Conservation (phyloP, 495 filamentous ascomycete species). For the Jackrogersella minutella region DNA sequence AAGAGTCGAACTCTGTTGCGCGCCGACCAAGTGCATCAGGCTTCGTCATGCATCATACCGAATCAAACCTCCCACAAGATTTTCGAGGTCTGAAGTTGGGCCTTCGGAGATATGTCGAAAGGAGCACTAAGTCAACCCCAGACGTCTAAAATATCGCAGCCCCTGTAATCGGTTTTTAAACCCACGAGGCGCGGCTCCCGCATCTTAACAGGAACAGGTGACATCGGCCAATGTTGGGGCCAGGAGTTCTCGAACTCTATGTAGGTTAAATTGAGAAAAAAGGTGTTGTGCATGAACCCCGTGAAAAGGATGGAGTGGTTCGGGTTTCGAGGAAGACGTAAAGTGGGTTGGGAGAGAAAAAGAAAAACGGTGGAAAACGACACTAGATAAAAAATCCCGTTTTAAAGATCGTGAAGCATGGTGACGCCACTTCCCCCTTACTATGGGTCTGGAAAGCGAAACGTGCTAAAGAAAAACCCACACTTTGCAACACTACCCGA, state of each 20-base stretch:
- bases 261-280: not conserved
- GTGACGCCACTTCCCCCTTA: slow-evolving; percentile 17
- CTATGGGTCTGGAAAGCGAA: not conserved
- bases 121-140: not conserved
- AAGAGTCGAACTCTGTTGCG: not conserved
- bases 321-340: not conserved
- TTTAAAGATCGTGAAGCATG: slow-evolving; percentile 31
- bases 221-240: slow-evolving; percentile 19
- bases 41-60: not conserved
- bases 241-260: not conserved
- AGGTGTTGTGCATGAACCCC: slow-evolving; percentile 29
- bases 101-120: not conserved
- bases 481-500: not conserved
- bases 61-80: not conserved
- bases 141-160: too few species aligned
- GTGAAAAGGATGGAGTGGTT: not conserved
- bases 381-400: slow-evolving; percentile 1
- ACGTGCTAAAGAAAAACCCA: slow-evolving; percentile 9
- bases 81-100: not conserved
- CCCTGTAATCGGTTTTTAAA: not conserved
- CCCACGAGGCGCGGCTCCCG: slow-evolving; percentile 4
- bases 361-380: slow-evolving; percentile 4
- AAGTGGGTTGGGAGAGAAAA: not conserved
- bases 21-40: not conserved
- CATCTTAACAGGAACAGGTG: slow-evolving; percentile 8